Evolutionary conservation across 371 early-diverging fungal genomes (phyloP).

Genomic region (Mucor plumbeus): DNA sequence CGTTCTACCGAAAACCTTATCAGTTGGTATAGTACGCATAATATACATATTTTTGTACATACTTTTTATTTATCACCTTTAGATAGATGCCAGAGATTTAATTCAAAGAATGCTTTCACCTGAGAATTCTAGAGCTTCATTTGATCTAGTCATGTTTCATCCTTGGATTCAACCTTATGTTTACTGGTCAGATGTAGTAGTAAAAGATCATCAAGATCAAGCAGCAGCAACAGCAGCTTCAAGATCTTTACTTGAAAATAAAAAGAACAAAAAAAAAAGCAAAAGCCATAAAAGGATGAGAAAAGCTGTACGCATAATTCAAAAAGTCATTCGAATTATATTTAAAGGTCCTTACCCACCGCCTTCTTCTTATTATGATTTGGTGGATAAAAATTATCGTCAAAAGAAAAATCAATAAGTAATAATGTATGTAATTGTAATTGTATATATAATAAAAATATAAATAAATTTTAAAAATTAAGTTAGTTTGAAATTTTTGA

Average conservation of each 20-base stretch:
- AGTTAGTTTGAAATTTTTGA: too few species aligned
- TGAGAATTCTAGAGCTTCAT: conserved; percentile 35
- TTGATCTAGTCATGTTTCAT: conserved; percentile 48
- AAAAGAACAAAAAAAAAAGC: background rate
- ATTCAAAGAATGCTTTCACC: conserved; percentile 50
- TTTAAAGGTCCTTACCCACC: conserved; percentile 47
- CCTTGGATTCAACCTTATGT: conserved; percentile 49
- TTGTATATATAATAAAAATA: background rate
- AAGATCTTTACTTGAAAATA: background rate
- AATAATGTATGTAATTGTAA: conserved; percentile 7
- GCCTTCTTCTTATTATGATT: conserved; percentile 22
- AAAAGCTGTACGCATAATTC: conserved; percentile 14
- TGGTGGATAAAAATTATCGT: background rate
- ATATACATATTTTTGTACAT: background rate
- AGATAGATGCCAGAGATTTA: conserved; percentile 46
- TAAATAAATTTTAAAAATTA: background rate
- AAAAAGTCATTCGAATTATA: conserved; percentile 24
- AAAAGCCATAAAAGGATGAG: background rate
- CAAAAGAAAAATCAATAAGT: conserved; percentile 1
- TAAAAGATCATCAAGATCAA: background rate
- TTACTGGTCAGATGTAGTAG: background rate
- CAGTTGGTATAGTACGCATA: conserved; percentile 30
- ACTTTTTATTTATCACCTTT: background rate
- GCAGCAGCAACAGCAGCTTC: background rate
- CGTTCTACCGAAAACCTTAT: conserved; percentile 35